Evolutionary conservation across 306 rosid species (phyloP), one percentile per base, ranked within the genome.

Genomic region (Medicago lupulina): DNA sequence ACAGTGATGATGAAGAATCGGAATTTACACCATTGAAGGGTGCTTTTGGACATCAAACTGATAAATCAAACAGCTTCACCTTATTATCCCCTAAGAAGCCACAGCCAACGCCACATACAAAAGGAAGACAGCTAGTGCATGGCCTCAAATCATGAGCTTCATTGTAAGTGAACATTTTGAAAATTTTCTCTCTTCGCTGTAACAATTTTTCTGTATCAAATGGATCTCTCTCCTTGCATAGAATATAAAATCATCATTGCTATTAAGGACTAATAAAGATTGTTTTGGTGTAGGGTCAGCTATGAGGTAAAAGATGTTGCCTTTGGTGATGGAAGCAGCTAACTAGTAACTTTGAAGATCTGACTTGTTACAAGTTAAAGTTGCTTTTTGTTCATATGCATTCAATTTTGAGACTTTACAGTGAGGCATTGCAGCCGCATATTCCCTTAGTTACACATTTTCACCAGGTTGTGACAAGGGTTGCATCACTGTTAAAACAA

Each of bases 1-100:
- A 88, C 77, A 96, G 99, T 21, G 98, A 92, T 53, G 97, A 95
- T 36, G 99, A 95, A 25, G 97, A 89, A 82, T 76, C 76, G 15
- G 98, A 86, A 71, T 78, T 43, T 75, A 85, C 64, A 65, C 80
- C 83, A 19, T 80, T 69, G 85, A 80, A 74, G 67, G 83, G 80
- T 34, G 78, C 70, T 81, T 80, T 76, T 79, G 92, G 86, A 82
- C 81, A 77, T 50, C 87, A 80, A 40, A 64, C 79, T 28, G 81
- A 19, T 2, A 80, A 57, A 11, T 47, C 89, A 5, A 50, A 76
- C 68, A 71, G 69, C 79, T 74, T 87, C 69, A 85, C 78, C 74
- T 82, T 85, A 39, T 75, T 83, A 50, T 69, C 93, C 63, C 92
- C 85, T 5, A 86, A 82, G 60, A 78, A 84, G 77, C 70, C 84